A percentile compares a stretch with the other conserved stretches of the same genome.
Evolutionary conservation across 164 flowering plant species (phyloP).

Genomic region (Litsea cubeba): DNA sequence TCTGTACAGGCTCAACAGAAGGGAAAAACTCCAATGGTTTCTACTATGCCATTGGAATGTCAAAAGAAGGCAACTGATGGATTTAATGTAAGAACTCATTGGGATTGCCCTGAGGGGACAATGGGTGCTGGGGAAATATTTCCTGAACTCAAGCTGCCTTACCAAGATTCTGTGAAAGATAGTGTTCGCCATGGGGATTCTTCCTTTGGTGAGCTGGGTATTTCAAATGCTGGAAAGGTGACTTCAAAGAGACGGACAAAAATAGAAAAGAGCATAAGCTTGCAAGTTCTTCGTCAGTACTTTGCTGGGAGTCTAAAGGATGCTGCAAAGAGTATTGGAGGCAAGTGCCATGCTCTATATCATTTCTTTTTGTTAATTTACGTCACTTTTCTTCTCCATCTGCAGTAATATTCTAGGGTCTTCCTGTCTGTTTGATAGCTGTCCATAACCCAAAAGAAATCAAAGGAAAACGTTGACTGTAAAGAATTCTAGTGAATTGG

Average conservation of each 20-base stretch:
- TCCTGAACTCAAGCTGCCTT: slow-evolving; percentile 19
- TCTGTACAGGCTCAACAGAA: slow-evolving; percentile 1
- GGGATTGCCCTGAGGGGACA: slow-evolving; percentile 24
- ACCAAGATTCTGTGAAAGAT: slow-evolving; percentile 29
- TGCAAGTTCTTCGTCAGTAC: slow-evolving; percentile 73
- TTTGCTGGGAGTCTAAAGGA: slow-evolving; percentile 93
- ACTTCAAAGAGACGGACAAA: slow-evolving; percentile 57
- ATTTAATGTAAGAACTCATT: slow-evolving; percentile 30
- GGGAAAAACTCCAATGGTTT: slow-evolving; percentile 11
- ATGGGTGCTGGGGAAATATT: slow-evolving; percentile 14
- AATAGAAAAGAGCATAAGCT: slow-evolving; percentile 68
- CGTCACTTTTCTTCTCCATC: too few species aligned
- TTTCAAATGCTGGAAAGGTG: slow-evolving; percentile 23
- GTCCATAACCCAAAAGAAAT: too few species aligned
- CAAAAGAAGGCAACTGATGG: slow-evolving; percentile 19
- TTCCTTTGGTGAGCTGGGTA: slow-evolving; percentile 28
- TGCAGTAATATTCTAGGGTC: too few species aligned
- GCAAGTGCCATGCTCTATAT: slow-evolving; percentile 32
- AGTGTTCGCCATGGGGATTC: slow-evolving; percentile 29
- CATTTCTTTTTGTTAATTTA: not conserved
- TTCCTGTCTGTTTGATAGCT: too few species aligned
- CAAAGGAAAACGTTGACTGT: too few species aligned
- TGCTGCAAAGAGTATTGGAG: slow-evolving; percentile 87
- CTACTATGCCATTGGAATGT: slow-evolving; percentile 17
- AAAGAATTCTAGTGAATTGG: too few species aligned